Evolutionary conservation across 1,139 yeast species (phyloP), one percentile per base, ranked within the genome.

Genomic region (Eremothecium gossypii): DNA sequence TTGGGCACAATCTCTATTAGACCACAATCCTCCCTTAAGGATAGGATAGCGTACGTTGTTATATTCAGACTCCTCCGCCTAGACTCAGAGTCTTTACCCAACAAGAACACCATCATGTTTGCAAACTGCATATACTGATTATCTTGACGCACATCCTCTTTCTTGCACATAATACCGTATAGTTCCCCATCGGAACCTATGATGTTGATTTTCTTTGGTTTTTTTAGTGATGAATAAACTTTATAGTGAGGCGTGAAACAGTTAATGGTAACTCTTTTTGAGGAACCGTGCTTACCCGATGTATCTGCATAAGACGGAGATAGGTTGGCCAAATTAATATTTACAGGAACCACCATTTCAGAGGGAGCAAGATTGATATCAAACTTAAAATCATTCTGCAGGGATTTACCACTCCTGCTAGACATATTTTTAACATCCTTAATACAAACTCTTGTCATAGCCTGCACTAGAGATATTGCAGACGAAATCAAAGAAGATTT

Each of bases 101-200:
- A 67, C 32, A 91, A 61, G 48, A 86, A 74, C 54, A 89, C 91
- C 58, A 91, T 79, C 65, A 89, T 83, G 1, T 87, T 77, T 0
- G 96, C 87, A 52, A 93, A 82, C 54, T 93, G 97, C 75, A 91
- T 85, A 39, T 91, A 76, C 51, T 95, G 83, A 4, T 96, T 94
- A 66, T 93, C 99, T 58, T 93, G 94, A 51, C 98, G 69, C 8
- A 94, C 80, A 64, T 93, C 98, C 61, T 93, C 99, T 49, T 80
- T 75, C 60, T 93, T 93, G 51, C 95, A 81, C 67, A 93, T 72
- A 27, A 93, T 70, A 29, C 80, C 74, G 59, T 87, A 89, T 0
- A 68, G 62, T 10, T 66, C 62, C 8, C 91, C 91, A 64, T 91
- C 86, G 1, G 85, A 77, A 0, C 97, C 98, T 40, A 77, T 66